Conservation (phyloP, 768 basidiomycete genomes). For the Rickenella mellea region DNA sequence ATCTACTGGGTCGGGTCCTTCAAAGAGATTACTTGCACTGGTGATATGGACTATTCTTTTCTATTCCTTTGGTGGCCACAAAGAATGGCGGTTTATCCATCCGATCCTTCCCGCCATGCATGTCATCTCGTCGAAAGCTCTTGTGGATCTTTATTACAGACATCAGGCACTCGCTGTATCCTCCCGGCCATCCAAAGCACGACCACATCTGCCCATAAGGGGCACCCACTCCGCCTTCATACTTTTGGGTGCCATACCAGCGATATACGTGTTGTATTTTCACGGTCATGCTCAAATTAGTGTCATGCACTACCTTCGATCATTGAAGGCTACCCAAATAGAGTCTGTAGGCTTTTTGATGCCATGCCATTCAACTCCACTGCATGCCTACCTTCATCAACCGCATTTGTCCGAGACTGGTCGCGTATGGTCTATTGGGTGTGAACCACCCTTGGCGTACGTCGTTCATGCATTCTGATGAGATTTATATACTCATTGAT, state of each 20-base stretch:
- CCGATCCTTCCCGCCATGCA: slow-evolving; percentile 82
- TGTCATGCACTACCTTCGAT: slow-evolving; percentile 60
- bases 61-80: slow-evolving; percentile 83
- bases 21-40: slow-evolving; percentile 33
- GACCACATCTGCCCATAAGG: slow-evolving; percentile 22
- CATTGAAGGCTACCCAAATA: slow-evolving; percentile 39
- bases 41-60: slow-evolving; percentile 53
- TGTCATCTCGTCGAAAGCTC: slow-evolving; percentile 63
- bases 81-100: slow-evolving; percentile 97
- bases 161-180: slow-evolving; percentile 3
- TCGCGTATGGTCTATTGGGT: slow-evolving; percentile 76
- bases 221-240: slow-evolving; percentile 30
- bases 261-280: slow-evolving; percentile 61
- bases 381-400: slow-evolving; percentile 79
- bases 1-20: slow-evolving; percentile 8
- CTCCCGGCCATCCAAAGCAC: slow-evolving; percentile 3
- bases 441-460: slow-evolving; percentile 86
- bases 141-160: slow-evolving; percentile 38
- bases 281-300: slow-evolving; percentile 76
- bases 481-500: slow-evolving; percentile 7
- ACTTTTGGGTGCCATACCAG: slow-evolving; percentile 46
- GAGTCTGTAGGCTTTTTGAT: slow-evolving; percentile 69
- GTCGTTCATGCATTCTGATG: slow-evolving; percentile 17
- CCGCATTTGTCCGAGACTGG: slow-evolving; percentile 44
- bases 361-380: slow-evolving; percentile 97